Percentiles rank a stretch among this genome's conserved stretches.
These are phyloP conservation scores for Fulvia fulva DNA, from an alignment of 2,329 filamentous ascomycete species.

Conservation along the genomic window DNA sequence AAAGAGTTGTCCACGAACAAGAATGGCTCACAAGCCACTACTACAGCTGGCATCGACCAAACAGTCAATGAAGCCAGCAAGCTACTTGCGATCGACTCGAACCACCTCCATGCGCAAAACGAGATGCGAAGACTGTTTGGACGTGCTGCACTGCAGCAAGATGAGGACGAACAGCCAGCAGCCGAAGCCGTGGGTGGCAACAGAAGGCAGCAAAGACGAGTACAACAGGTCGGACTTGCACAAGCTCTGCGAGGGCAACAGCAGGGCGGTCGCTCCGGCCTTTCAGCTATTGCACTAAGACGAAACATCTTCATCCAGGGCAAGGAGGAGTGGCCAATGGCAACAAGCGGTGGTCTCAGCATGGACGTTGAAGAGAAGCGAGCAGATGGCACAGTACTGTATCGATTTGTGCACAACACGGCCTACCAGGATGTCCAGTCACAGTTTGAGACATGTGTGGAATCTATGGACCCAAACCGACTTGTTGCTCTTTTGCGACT, in stretches of 20 bases:
- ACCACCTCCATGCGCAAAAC: constrained; percentile 78
- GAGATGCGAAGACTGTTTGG: constrained; percentile 83
- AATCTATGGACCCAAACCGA: constrained; percentile 75
- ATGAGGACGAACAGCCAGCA: constrained; percentile 46
- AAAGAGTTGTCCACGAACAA: constrained; percentile 50
- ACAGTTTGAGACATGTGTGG: constrained; percentile 75
- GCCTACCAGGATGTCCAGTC: constrained; percentile 71
- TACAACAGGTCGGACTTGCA: constrained; percentile 55
- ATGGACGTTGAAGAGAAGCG: constrained; percentile 67
- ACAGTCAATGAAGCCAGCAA: constrained; percentile 48
- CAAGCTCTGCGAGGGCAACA: constrained; percentile 51
- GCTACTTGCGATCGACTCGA: constrained; percentile 60
- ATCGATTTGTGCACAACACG: constrained; percentile 70
- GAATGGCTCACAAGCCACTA: constrained; percentile 20
- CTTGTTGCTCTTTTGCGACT: constrained; percentile 71
- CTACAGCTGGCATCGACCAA: constrained; percentile 30
- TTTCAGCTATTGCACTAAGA: constrained; percentile 67
- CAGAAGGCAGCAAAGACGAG: constrained; percentile 32
- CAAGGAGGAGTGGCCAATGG: constrained; percentile 80
- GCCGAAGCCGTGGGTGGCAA: constrained; percentile 27
- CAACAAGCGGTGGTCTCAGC: constrained; percentile 72
- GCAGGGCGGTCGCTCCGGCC: constrained; percentile 55
- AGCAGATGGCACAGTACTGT: constrained; percentile 62
- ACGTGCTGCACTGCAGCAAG: constrained; percentile 57
- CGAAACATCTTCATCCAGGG: constrained; percentile 82